Evolutionary conservation across 495 filamentous ascomycete species (phyloP).

Genomic region (Delitschia confertaspora): DNA sequence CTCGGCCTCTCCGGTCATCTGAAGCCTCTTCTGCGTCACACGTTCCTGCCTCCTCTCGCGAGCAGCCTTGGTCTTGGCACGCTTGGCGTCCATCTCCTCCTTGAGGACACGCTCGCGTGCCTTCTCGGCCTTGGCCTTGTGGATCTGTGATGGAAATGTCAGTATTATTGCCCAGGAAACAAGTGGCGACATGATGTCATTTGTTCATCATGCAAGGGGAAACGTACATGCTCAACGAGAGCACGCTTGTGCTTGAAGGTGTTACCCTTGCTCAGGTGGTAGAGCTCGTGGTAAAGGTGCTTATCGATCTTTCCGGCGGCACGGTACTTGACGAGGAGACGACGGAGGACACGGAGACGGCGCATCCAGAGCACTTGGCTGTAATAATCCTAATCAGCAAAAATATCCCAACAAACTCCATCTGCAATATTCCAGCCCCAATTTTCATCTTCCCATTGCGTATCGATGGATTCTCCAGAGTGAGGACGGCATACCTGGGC

Average conservation of each 20-base stretch:
- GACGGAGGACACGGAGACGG: constrained; percentile 96
- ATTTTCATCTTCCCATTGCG: background rate
- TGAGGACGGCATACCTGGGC: constrained; percentile 64
- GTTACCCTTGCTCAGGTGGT: constrained; percentile 99
- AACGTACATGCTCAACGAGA: constrained; percentile 97
- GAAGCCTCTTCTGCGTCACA: constrained; percentile 78
- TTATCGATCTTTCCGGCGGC: constrained; percentile 99
- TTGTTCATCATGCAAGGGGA: too few species aligned
- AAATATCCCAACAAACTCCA: constrained; percentile 1
- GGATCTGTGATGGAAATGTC: constrained; percentile 60
- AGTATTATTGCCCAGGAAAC: background rate
- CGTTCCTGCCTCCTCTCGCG: constrained; percentile 93
- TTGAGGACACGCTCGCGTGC: constrained; percentile 84
- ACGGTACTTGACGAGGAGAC: constrained; percentile 98
- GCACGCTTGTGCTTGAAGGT: constrained; percentile 99
- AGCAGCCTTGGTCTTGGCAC: constrained; percentile 98
- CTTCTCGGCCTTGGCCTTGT: constrained; percentile 99
- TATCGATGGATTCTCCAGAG: background rate
- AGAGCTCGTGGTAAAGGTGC: constrained; percentile 99
- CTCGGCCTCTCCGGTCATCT: constrained; percentile 64
- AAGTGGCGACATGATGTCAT: constrained; percentile 34
- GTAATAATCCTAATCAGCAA: constrained; percentile 28
- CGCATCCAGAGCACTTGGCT: constrained; percentile 99
- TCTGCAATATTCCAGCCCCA: constrained; percentile 4
- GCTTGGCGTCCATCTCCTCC: constrained; percentile 99